A percentile compares a stretch with the other conserved stretches of the same genome.
These are phyloP conservation scores for Postia placenta DNA, from an alignment of 768 basidiomycete genomes.

Conservation along the genomic window DNA sequence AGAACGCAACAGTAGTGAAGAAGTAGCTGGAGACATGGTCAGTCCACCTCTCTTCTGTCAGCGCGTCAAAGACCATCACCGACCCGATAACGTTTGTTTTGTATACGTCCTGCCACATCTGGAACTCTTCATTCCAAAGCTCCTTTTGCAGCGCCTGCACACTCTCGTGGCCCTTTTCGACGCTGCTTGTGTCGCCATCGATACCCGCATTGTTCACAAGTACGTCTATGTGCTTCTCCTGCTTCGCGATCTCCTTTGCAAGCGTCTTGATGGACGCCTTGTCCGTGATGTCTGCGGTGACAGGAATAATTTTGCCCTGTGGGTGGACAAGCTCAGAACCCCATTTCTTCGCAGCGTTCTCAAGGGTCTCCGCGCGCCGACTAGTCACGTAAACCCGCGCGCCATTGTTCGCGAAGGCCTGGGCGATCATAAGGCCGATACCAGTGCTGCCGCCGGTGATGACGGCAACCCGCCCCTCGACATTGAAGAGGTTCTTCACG, in stretches of 20 bases:
- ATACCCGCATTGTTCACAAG: slow-evolving; percentile 31
- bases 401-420: slow-evolving; percentile 35
- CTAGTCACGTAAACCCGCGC: slow-evolving; percentile 36
- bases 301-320: slow-evolving; percentile 24
- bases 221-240: slow-evolving; percentile 26
- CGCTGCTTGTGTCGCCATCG: slow-evolving; percentile 14
- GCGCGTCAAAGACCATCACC: slow-evolving; percentile 3
- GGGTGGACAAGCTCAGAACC: slow-evolving; percentile 22
- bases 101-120: slow-evolving; percentile 27
- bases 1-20: slow-evolving; percentile 39
- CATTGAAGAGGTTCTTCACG: slow-evolving; percentile 20
- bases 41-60: not conserved
- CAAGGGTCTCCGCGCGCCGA: slow-evolving; percentile 28
- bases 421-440: slow-evolving; percentile 39
- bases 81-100: slow-evolving; percentile 28
- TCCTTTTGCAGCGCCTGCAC: slow-evolving; percentile 20
- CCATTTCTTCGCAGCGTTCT: slow-evolving; percentile 22
- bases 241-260: slow-evolving; percentile 17
- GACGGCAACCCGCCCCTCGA: slow-evolving; percentile 23
- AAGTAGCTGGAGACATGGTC: slow-evolving; percentile 24
- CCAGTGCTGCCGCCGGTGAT: slow-evolving; percentile 29
- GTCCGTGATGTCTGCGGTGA: slow-evolving; percentile 22
- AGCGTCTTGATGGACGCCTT: slow-evolving; percentile 23
- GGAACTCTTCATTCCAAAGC: slow-evolving; percentile 24
- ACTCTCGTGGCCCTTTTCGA: slow-evolving; percentile 25